Evolutionary conservation across 108 stramenopile genomes (phyloP).

Genomic region (Skeletonema tropicum): DNA sequence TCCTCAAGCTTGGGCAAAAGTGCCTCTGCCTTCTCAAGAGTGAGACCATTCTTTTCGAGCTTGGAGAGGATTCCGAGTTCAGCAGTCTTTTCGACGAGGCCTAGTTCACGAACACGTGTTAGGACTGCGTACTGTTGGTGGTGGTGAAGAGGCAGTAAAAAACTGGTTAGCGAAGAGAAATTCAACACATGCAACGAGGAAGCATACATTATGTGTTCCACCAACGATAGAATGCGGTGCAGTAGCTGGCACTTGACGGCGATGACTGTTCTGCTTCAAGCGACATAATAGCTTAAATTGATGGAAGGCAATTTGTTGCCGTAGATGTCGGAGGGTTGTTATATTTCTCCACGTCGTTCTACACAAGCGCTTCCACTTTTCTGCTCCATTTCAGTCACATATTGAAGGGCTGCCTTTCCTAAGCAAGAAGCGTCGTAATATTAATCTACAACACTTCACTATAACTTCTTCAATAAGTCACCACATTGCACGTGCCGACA

Average conservation of each 20-base stretch:
- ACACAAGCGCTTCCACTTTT: neutral
- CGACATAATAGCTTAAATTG: neutral
- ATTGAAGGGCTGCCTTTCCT: neutral
- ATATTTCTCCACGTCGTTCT: neutral
- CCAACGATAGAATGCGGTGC: neutral
- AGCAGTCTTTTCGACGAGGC: slow-evolving; percentile 78
- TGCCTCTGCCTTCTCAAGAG: slow-evolving; percentile 73
- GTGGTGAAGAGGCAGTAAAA: neutral
- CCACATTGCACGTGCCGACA: neutral
- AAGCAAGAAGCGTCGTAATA: neutral
- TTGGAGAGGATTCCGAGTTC: slow-evolving; percentile 83
- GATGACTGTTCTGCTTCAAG: neutral
- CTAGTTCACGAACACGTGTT: slow-evolving; percentile 82
- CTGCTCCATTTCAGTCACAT: neutral
- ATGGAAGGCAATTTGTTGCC: too few relatives aligned
- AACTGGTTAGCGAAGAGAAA: slow-evolving; percentile 8
- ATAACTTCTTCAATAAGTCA: neutral
- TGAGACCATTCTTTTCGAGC: slow-evolving; percentile 79
- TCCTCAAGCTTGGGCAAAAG: slow-evolving; percentile 78
- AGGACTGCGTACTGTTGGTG: slow-evolving; percentile 75
- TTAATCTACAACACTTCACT: neutral
- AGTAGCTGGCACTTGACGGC: neutral
- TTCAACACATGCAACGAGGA: neutral
- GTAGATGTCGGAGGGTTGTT: neutral
- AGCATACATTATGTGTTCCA: neutral